Evolutionary conservation across 805 yeast genomes (phyloP).

Genomic region (Barnettozyma californica): DNA sequence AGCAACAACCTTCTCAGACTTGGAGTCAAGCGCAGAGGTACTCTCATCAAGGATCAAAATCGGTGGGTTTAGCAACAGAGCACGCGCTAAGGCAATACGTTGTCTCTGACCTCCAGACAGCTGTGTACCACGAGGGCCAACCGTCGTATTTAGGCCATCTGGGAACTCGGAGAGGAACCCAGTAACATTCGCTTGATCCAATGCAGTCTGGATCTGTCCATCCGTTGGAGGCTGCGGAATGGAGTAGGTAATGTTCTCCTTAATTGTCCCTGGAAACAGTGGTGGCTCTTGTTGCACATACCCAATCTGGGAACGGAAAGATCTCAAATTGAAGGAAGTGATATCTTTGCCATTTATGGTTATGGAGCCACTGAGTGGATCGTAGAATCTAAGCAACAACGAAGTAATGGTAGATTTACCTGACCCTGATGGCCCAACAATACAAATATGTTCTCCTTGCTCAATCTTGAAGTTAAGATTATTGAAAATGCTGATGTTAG

Average conservation of each 20-base stretch:
- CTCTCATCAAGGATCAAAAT: slow-evolving; percentile 90
- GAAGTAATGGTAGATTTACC: slow-evolving; percentile 90
- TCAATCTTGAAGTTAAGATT: slow-evolving; percentile 53
- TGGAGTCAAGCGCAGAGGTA: slow-evolving; percentile 88
- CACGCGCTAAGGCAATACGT: slow-evolving; percentile 85
- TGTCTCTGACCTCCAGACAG: slow-evolving; percentile 95
- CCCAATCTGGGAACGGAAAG: slow-evolving; percentile 72
- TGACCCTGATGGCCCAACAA: slow-evolving; percentile 96
- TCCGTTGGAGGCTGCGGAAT: slow-evolving; percentile 43
- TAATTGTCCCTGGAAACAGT: slow-evolving; percentile 77
- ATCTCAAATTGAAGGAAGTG: slow-evolving; percentile 60
- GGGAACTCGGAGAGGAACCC: slow-evolving; percentile 72
- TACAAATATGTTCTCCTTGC: slow-evolving; percentile 85
- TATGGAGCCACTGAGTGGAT: slow-evolving; percentile 62
- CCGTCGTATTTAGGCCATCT: slow-evolving; percentile 70
- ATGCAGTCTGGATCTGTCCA: slow-evolving; percentile 55
- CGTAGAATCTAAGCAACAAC: slow-evolving; percentile 76
- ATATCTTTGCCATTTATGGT: slow-evolving; percentile 61
- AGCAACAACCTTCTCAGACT: slow-evolving; percentile 81
- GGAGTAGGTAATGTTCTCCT: slow-evolving; percentile 82
- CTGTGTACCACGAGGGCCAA: slow-evolving; percentile 86
- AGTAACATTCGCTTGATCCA: slow-evolving; percentile 66
- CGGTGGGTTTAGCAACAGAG: slow-evolving; percentile 71
- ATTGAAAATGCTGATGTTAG: slow-evolving; percentile 59
- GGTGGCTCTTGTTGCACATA: slow-evolving; percentile 92